Evolutionary conservation across 768 basidiomycete species (phyloP).

Genomic region (Panus rudis): DNA sequence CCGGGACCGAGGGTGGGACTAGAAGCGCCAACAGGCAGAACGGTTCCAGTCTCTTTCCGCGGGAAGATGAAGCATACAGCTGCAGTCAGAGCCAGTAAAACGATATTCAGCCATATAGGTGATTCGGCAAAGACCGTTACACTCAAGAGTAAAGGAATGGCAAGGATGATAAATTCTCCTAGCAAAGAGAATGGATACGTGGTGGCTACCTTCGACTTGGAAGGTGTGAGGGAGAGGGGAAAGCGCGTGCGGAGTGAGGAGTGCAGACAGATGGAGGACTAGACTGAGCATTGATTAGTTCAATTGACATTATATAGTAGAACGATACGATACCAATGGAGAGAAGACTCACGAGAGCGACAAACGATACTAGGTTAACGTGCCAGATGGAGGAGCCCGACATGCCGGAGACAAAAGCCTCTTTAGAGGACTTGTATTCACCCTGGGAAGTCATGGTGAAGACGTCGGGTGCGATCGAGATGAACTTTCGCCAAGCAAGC

Average conservation of each 20-base stretch:
- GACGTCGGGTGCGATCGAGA: too few species aligned
- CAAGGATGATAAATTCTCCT: conserved; percentile 58
- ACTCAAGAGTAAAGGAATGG: conserved; percentile 72
- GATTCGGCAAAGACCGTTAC: conserved; percentile 68
- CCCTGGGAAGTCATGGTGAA: too few species aligned
- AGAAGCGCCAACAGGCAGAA: conserved; percentile 36
- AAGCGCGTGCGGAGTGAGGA: conserved; percentile 49
- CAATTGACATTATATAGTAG: conserved; percentile 16
- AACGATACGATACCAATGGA: not conserved
- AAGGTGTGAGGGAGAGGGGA: too few species aligned
- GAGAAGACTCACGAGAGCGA: conserved; percentile 46
- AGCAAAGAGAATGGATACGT: conserved; percentile 31
- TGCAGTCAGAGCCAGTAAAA: conserved; percentile 39
- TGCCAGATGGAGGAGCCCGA: conserved; percentile 63
- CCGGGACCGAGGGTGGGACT: conserved; percentile 1
- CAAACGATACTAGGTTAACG: conserved; percentile 61
- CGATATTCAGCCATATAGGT: conserved; percentile 44
- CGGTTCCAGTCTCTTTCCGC: conserved; percentile 36
- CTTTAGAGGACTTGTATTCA: conserved; percentile 74
- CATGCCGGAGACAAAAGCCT: conserved; percentile 72
- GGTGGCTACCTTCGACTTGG: too few species aligned
- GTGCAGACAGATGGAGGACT: conserved; percentile 73
- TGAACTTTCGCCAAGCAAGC: too few species aligned
- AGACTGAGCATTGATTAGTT: not conserved
- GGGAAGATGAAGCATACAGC: conserved; percentile 37